Evolutionary conservation across 495 filamentous ascomycete genomes (phyloP).

Genomic region (Elaphomyces granulatus): DNA sequence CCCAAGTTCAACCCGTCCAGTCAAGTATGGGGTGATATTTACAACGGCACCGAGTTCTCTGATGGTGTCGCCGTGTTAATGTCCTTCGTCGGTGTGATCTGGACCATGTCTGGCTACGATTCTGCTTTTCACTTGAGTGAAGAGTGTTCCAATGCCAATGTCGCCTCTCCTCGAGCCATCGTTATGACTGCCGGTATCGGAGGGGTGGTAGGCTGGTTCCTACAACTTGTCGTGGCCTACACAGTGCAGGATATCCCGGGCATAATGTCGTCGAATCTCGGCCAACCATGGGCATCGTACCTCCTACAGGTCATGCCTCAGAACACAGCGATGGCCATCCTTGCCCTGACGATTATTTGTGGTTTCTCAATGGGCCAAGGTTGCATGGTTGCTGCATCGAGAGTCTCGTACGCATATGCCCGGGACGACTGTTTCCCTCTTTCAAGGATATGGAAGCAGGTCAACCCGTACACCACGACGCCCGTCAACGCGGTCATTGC

Average conservation of each 20-base stretch:
- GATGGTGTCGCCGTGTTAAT: conserved; percentile 59
- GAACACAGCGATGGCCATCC: conserved; percentile 49
- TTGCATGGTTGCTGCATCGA: conserved; percentile 66
- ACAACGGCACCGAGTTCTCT: conserved; percentile 55
- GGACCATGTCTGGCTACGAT: conserved; percentile 59
- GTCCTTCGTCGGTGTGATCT: conserved; percentile 55
- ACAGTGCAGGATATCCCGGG: conserved; percentile 53
- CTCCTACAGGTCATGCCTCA: conserved; percentile 54
- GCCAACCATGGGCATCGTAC: conserved; percentile 67
- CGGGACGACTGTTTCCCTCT: conserved; percentile 62
- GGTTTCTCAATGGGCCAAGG: conserved; percentile 74
- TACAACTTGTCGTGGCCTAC: conserved; percentile 70
- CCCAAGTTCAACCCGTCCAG: conserved; percentile 49
- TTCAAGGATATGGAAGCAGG: conserved; percentile 49
- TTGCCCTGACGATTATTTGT: conserved; percentile 58
- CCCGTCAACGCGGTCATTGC: conserved; percentile 71
- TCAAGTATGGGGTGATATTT: conserved; percentile 57
- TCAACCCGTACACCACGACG: conserved; percentile 50
- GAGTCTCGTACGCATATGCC: conserved; percentile 69
- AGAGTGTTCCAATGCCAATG: conserved; percentile 63
- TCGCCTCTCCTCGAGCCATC: conserved; percentile 63
- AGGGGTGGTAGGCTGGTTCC: conserved; percentile 57
- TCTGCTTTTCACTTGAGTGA: conserved; percentile 63
- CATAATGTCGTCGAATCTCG: conserved; percentile 48
- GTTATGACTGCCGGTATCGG: conserved; percentile 55